Base-by-base conservation (phyloP, 2,329 filamentous ascomycete species). In the Beauveria brongniartii region DNA sequence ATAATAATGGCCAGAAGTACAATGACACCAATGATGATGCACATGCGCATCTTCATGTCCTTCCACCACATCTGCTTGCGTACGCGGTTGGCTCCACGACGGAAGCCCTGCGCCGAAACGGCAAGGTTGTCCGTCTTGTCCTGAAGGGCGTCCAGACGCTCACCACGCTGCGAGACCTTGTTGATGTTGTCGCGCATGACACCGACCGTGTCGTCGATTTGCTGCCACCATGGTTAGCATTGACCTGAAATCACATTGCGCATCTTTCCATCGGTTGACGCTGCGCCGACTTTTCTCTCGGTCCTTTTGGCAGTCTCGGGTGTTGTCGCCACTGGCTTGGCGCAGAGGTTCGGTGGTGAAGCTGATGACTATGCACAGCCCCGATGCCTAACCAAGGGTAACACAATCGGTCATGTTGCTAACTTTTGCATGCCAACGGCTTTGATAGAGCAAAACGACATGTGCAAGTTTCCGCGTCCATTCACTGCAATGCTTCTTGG, bases 1-100 rank as follows among this genome's bases (percentile, higher is more conserved):
- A 99, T 94, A 74, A 99, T 97, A 75, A 99, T 85, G 68, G 96
- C 80, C 67, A 99, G 84, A 69, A 99, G 82, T 68, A 97, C 84
- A 74, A 97, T 89, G 76, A 99, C 89, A 71, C 92, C 94, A 63
- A 87, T 82, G 72, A 96, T 89, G 69, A 99, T 81, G 79, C 93
- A 97, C 82, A 97, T 94, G 76, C 94, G 88, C 94, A 99, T 99
- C 86, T 97, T 97, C 91, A 97, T 96, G 73, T 97, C 93, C 84
- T 97, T 97, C 93, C 92, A 97, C 93, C 93, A 97, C 93, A 97
- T 97, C 77, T 96, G 88, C 82, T 92, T 93, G 76, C 94, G 87
- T 69, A 99, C 93, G 70, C 91, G 83, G 82, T 97, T 99, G 77
- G 95, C 94, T 66, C 94, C 93, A 67, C 92, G 88, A 71, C 92